phyloP scores from a whole-genome alignment of 371 early-diverging fungal genomes.

The Rhizoclosmatium hyalinum region DNA sequence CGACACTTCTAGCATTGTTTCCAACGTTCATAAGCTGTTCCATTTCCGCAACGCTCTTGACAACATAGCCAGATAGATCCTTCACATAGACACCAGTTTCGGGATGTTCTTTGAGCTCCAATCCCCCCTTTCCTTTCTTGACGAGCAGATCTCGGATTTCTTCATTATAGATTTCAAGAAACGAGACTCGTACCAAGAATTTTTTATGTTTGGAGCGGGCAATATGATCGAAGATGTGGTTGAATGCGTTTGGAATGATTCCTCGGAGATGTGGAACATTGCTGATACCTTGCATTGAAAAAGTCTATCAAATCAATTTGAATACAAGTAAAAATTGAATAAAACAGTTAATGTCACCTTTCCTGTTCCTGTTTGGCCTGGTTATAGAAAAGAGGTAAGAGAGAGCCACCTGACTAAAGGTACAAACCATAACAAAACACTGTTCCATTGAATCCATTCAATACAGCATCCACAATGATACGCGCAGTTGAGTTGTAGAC shows the following conservation, averaged over 20 bases:
- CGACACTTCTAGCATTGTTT: constrained; percentile 66
- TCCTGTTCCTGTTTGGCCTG: constrained; percentile 60
- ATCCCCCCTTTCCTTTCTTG: constrained; percentile 58
- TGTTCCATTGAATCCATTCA: constrained; percentile 68
- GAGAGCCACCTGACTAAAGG: background rate
- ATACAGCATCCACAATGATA: constrained; percentile 58
- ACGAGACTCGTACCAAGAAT: constrained; percentile 80
- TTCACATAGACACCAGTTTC: constrained; percentile 70
- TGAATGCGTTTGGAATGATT: constrained; percentile 63
- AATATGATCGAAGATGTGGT: constrained; percentile 59
- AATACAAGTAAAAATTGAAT: background rate
- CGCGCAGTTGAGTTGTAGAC: constrained; percentile 63
- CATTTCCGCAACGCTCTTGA: constrained; percentile 66
- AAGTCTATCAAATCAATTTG: constrained; percentile 45
- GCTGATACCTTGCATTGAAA: constrained; percentile 67
- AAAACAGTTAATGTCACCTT: constrained; percentile 18
- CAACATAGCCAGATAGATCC: constrained; percentile 59
- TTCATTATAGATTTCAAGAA: constrained; percentile 94
- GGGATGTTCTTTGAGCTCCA: constrained; percentile 68
- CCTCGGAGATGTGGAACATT: constrained; percentile 60
- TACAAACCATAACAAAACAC: constrained; percentile 66
- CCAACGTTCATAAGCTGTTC: constrained; percentile 63
- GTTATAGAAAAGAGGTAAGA: background rate
- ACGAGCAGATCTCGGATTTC: constrained; percentile 81
- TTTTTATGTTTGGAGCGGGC: constrained; percentile 53